Percentiles rank a stretch among this genome's conserved stretches.
These are phyloP conservation scores for Cylindrotheca fusiformis DNA, from an alignment of 108 stramenopile species.

Conservation along the genomic window DNA sequence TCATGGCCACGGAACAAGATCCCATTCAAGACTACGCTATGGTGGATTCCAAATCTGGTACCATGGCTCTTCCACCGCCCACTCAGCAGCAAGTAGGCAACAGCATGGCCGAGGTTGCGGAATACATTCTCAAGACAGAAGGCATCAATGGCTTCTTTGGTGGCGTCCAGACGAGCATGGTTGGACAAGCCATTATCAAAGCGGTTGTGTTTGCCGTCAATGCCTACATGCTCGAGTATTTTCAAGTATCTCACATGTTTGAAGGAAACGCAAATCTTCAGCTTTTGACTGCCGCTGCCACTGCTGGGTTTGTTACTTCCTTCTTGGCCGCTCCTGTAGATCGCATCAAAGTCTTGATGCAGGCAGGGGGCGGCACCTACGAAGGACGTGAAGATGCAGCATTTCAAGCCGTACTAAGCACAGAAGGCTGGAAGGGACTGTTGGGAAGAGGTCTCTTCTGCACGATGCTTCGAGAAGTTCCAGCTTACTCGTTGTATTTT, in stretches of 20 bases:
- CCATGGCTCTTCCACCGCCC: constrained; percentile 1
- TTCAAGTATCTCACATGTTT: neutral
- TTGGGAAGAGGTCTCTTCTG: constrained; percentile 43
- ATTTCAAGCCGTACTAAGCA: constrained; percentile 31
- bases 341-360: constrained; percentile 56
- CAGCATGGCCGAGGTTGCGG: constrained; percentile 10
- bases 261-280: neutral
- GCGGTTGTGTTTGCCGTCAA: constrained; percentile 60
- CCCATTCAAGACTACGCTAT: neutral
- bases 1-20: constrained; percentile 1
- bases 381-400: constrained; percentile 39
- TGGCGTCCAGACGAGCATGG: constrained; percentile 52
- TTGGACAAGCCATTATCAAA: constrained; percentile 70
- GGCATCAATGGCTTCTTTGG: constrained; percentile 55
- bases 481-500: constrained; percentile 54
- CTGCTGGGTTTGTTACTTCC: constrained; percentile 51
- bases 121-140: constrained; percentile 31
- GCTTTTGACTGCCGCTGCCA: constrained; percentile 43
- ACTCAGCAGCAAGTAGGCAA: neutral
- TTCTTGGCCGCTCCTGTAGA: constrained; percentile 61
- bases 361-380: constrained; percentile 21
- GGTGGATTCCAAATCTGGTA: too few relatives aligned
- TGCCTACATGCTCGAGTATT: constrained; percentile 13
- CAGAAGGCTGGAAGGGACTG: constrained; percentile 46
- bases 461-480: constrained; percentile 52